These are phyloP conservation scores for Lipomyces anomalus DNA, from an alignment of 805 yeast species.

Conservation along the genomic window DNA sequence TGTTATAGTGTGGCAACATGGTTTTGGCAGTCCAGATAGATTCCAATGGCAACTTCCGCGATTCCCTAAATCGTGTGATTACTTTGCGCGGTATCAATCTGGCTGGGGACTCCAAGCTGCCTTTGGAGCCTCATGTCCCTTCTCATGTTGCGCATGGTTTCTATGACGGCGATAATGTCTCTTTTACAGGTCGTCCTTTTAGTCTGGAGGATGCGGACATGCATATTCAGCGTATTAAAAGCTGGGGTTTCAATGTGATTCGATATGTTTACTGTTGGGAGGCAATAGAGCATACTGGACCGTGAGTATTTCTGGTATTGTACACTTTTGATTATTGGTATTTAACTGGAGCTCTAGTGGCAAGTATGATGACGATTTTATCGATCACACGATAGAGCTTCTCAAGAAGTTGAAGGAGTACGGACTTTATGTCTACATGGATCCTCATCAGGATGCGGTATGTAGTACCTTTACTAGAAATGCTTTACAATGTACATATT, in stretches of 20 bases:
- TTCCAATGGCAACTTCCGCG: slow-evolving; percentile 41
- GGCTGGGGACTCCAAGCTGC: slow-evolving; percentile 69
- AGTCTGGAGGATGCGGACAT: slow-evolving; percentile 63
- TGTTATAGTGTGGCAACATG: no score
- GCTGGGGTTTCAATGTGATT: slow-evolving; percentile 76
- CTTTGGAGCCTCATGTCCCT: slow-evolving; percentile 48
- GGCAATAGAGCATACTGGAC: slow-evolving; percentile 83
- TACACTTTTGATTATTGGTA: background rate
- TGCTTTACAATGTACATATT: background rate
- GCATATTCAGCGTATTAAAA: slow-evolving; percentile 65
- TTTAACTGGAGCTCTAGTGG: slow-evolving; percentile 35
- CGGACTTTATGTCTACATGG: slow-evolving; percentile 73
- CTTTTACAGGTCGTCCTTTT: slow-evolving; percentile 81
- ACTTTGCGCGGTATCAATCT: slow-evolving; percentile 74
- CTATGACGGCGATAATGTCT: slow-evolving; percentile 64
- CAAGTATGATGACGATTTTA: slow-evolving; percentile 66
- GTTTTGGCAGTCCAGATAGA: slow-evolving; percentile 16
- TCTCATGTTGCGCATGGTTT: slow-evolving; percentile 42
- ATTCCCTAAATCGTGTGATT: slow-evolving; percentile 52
- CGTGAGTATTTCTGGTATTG: slow-evolving; percentile 31
- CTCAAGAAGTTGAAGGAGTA: slow-evolving; percentile 50
- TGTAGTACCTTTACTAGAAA: background rate
- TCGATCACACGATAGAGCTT: slow-evolving; percentile 61
- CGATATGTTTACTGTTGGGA: slow-evolving; percentile 85
- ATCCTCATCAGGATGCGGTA: slow-evolving; percentile 82